A percentile compares a stretch with the other conserved stretches of the same genome.
Conservation (phyloP, 164 flowering plant genomes). For the Taxillus chinensis region DNA sequence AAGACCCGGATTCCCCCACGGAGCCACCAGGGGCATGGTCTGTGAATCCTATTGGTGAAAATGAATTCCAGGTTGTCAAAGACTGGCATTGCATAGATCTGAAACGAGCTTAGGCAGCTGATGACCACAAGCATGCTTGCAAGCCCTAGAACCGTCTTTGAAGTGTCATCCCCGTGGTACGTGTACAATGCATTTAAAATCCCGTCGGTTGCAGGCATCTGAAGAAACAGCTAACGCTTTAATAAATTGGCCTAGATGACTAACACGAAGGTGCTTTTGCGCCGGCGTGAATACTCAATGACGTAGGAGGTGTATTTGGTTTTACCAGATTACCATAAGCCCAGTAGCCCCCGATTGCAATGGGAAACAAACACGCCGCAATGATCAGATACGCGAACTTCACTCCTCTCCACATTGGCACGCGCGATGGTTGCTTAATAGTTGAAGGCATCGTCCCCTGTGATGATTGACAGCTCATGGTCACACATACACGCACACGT, state of each 20-base stretch:
- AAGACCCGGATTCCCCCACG: slow-evolving; percentile 6
- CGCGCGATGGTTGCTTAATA: slow-evolving; percentile 19
- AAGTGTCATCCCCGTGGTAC: slow-evolving; percentile 10
- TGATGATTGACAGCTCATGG: background rate
- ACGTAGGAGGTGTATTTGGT: too few relatives aligned
- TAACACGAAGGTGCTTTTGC: too few relatives aligned
- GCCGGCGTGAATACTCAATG: too few relatives aligned
- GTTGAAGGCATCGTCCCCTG: slow-evolving; percentile 27
- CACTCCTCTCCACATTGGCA: slow-evolving; percentile 25
- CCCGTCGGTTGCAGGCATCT: slow-evolving; percentile 16
- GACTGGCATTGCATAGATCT: slow-evolving; percentile 25
- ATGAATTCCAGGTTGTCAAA: slow-evolving; percentile 20
- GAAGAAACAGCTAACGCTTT: background rate
- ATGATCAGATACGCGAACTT: slow-evolving; percentile 15
- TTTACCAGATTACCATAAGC: slow-evolving; percentile 25
- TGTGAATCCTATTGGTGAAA: slow-evolving; percentile 13
- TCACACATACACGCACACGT: too few relatives aligned
- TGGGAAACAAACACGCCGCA: slow-evolving; percentile 17
- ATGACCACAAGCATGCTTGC: slow-evolving; percentile 13
- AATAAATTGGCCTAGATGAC: too few relatives aligned
- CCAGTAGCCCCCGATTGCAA: slow-evolving; percentile 25
- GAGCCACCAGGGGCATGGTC: slow-evolving; percentile 23
- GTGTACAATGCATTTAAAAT: slow-evolving; percentile 14
- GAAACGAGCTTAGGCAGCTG: slow-evolving; percentile 17
- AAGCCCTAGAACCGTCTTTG: slow-evolving; percentile 10